A percentile compares a stretch with the other conserved stretches of the same genome.
Evolutionary conservation across 768 basidiomycete genomes (phyloP).

Genomic region (Kwoniella dendrophila): DNA sequence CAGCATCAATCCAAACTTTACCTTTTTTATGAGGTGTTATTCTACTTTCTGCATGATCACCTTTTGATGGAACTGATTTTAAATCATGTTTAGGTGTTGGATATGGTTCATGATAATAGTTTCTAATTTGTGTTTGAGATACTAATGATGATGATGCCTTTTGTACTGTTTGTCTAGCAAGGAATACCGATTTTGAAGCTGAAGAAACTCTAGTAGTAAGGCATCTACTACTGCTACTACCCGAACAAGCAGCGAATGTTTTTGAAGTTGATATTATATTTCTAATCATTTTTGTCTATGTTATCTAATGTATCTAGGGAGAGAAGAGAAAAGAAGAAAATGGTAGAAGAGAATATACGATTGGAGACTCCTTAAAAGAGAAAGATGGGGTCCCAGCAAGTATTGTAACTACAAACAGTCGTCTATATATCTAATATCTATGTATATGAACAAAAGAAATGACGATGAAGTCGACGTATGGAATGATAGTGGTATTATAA

Average conservation of each 20-base stretch:
- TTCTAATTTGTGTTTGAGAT: conserved; percentile 4
- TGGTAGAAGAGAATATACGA: neutral
- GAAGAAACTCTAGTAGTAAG: too few species aligned
- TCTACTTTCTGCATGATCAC: conserved; percentile 4
- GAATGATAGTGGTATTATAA: neutral
- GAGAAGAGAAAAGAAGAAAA: conserved; percentile 2
- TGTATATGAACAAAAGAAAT: neutral
- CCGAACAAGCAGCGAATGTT: too few species aligned
- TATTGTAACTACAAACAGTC: neutral
- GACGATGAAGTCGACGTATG: neutral
- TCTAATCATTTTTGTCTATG: conserved; percentile 10
- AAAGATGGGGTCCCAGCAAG: conserved; percentile 1
- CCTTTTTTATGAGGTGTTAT: conserved; percentile 17
- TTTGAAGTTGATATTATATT: neutral
- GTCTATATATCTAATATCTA: neutral
- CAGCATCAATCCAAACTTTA: conserved; percentile 26
- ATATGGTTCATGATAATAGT: conserved; percentile 8
- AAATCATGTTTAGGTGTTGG: conserved; percentile 16
- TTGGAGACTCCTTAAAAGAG: conserved; percentile 3
- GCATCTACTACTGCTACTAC: too few species aligned
- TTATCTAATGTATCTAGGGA: neutral
- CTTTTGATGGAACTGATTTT: conserved; percentile 15
- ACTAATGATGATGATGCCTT: neutral
- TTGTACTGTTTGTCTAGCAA: too few species aligned
- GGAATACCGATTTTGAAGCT: too few species aligned